Base-by-base conservation (phyloP, 208 protist species). In the Trypanosoma cruzi region DNA sequence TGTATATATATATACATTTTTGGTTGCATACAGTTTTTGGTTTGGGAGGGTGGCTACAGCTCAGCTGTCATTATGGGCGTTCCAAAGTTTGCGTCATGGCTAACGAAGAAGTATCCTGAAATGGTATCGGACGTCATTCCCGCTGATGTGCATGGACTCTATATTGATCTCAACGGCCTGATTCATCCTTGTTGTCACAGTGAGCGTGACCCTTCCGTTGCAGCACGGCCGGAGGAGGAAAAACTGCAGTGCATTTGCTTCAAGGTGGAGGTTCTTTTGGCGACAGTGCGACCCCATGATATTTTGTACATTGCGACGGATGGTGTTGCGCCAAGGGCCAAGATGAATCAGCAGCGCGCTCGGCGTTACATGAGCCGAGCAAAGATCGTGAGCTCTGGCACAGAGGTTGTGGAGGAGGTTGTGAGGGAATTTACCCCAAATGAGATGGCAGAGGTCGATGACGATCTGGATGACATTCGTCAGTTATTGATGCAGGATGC, bases 291-390 rank as follows among this genome's bases (percentile, higher is more conserved):
- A 34, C 99, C 99, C 20, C 67, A 82, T 28, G 96, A 95, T 10
- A 64, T 99, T 1, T 20, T 99, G 0, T 99, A 98, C 86, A 95
- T 99, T 77, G 93, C 90, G 1, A 77, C 91, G 50, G 98, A 99
- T 85, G 98, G 98, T 56, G 98, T 99, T 14, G 99, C 98, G 6
- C 99, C 99, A n/a, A 84, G 98, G 14, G 99, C 99, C 7, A 99
- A 99, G 74, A 99, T 99, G 97, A 99, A 99, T 68, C 99, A 99
- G 85, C 99, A 99, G 85, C 89, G 99, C n/a, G 83, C 88, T 26
- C 82, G 91, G 29, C 86, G 91, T 28, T 94, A 96, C 79, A 96
- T 94, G 91, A 79, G 68, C 24, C 64, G 73, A 0, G 88, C 81
- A 0, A 61, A 57, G 14, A 29, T 6, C 8, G 16, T 57, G n/a